Base-by-base conservation (phyloP, 129 eudicot genomes). In the Artemisia argyi region DNA sequence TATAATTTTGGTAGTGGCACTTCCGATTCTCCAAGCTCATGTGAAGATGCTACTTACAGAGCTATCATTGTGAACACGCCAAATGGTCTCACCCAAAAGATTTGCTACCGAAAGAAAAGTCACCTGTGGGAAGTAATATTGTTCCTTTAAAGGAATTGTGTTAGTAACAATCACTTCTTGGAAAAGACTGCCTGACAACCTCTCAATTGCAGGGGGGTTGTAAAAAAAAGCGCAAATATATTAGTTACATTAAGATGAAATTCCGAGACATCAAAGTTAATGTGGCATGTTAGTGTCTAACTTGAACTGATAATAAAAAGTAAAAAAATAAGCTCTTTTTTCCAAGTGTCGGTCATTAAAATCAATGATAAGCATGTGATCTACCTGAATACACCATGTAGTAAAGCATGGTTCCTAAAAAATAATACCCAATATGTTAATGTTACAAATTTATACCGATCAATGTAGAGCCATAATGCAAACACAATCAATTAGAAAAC, bases 191-290 rank as follows among this genome's bases (percentile, higher is more conserved):
- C 95, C 80, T 1, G 97, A 88, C 82, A 91, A 78, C 84, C 92
- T 91, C 81, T 88, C 95, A 49, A 88, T 78, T 47, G 97, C 97
- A 70, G 97, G 97, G 32, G 97, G 97, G 73, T 95, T 91, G 85
- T 42, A 75, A 72, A 71, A 32, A 66, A 15, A 71, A 35, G 39
- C 5, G 6, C 39, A 32, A 32, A 32, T 32, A 32, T 32, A 32
- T 32, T 32, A 32, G 39, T 32, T 32, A 32, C 39, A 32, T 32
- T 5, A 32, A 32, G 39, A 32, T 32, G 39, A 32, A 32, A 32
- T 32, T 4, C 39, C 39, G 39, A 39, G 9, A 24, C 9, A 47
- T 0, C 62, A 12, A 15, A 61, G 28, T 32, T 11, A 8, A 13
- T 8, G 3, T 26, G 68, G 50, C 50, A 32, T 62, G 22, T 30